Percentiles rank a stretch among this genome's conserved stretches.
Evolutionary conservation across 108 stramenopile genomes (phyloP).

Genomic region (Cyclotella choctawhatcheeana): DNA sequence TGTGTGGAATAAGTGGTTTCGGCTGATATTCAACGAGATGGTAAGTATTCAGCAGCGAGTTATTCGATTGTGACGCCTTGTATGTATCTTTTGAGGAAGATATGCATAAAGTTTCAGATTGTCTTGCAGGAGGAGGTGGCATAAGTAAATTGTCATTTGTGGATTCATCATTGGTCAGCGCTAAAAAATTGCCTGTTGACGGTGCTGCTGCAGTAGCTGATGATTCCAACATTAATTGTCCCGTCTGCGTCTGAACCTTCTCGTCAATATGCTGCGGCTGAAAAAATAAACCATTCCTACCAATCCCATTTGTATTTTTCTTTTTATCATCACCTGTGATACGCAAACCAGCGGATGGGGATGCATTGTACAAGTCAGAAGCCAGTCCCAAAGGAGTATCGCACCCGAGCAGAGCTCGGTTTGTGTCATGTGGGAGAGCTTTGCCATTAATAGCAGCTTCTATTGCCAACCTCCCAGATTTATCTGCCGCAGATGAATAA

Average conservation of each 20-base stretch:
- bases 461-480: conserved; percentile 31
- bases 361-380: conserved; percentile 43
- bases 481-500: conserved; percentile 37
- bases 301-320: conserved; percentile 18
- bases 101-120: conserved; percentile 19
- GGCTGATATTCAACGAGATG: conserved; percentile 73
- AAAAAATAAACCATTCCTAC: conserved; percentile 47
- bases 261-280: conserved; percentile 38
- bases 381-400: conserved; percentile 51
- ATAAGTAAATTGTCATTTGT: conserved; percentile 31
- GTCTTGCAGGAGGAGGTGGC: conserved; percentile 34
- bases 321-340: conserved; percentile 26
- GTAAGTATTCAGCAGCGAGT: not conserved
- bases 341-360: conserved; percentile 42
- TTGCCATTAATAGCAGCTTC: conserved; percentile 7
- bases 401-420: conserved; percentile 26
- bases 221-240: conserved; percentile 10
- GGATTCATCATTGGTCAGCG: conserved; percentile 15
- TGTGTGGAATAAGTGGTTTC: conserved; percentile 61
- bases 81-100: not conserved
- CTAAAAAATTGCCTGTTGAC: conserved; percentile 32
- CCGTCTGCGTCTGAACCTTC: not conserved
- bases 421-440: not conserved
- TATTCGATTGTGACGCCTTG: not conserved
- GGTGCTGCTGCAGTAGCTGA: conserved; percentile 10